Evolutionary conservation across 331 rosid genomes (phyloP), one percentile per base, ranked within the genome.

Genomic region (Arachis monticola): DNA sequence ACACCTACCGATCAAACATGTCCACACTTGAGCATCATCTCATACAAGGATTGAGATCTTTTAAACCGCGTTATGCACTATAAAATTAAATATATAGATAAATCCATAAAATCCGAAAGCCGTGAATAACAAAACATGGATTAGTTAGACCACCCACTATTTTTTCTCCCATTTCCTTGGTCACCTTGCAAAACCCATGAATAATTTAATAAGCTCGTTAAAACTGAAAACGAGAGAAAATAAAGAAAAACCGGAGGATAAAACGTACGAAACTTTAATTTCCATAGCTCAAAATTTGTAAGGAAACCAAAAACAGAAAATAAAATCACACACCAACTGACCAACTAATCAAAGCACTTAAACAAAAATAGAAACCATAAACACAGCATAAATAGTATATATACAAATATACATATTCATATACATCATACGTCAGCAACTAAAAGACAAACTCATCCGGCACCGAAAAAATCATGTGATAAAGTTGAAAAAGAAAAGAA

Each of bases 351-450:
- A 22, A 22, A 11, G 69, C 38, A 80, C 27, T 41, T 57, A 74
- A 62, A 70, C 79, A 71, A 35, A 71, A 77, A 80, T 10, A 59
- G 85, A 75, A 86, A 80, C 76, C 46, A 57, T 52, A 56, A 59
- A 74, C 35, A 60, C 22, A 51, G 41, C 51, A 84, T 14, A 78
- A 51, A 22, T 73, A 60, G 77, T 14, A 50, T 22, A 22, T 22
- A 22, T 22, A 22, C 27, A 22, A 22, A 22, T 22, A 22, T 22
- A 22, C 27, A 22, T 22, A 22, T 77, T 35, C 42, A 63, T 64
- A 73, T 35, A 61, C 67, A 63, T 57, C 76, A 60, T 48, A 44
- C 44, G 67, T 74, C 79, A 67, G 12, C 27, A 77, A 35, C 64
- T 63, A 81, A 80, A 81, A 44, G 48, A 73, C 77, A 71, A 70